A percentile compares a stretch with the other conserved stretches of the same genome.
These are phyloP conservation scores for Diphasiastrum complanatum DNA, from an alignment of 83 land plant species.

Conservation along the genomic window DNA sequence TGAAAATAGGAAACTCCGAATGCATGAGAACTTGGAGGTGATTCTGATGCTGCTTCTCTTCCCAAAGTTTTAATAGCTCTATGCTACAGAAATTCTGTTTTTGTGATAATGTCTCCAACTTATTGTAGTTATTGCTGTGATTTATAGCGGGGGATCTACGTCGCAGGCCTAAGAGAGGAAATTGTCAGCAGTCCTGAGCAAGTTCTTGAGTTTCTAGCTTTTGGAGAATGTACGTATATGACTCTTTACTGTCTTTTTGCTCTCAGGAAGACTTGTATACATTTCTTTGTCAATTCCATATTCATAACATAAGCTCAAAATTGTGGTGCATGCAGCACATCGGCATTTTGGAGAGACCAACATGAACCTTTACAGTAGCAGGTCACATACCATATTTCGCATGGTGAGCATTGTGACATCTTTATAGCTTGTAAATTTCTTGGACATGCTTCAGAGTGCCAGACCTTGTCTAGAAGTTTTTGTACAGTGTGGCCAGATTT, in stretches of 20 bases:
- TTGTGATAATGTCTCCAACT: constrained; percentile 19
- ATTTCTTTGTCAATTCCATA: background rate
- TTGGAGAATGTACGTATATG: constrained; percentile 72
- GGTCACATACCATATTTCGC: constrained; percentile 93
- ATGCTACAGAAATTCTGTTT: constrained; percentile 51
- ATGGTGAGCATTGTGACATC: constrained; percentile 49
- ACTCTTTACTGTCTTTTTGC: constrained; percentile 3
- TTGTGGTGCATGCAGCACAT: constrained; percentile 53
- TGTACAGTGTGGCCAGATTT: too few relatives aligned
- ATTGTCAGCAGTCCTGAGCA: constrained; percentile 92
- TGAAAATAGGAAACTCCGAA: constrained; percentile 83
- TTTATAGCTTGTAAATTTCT: background rate
- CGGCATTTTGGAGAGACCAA: constrained; percentile 96
- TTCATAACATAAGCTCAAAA: background rate
- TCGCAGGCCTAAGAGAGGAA: constrained; percentile 92
- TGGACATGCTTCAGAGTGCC: too few relatives aligned
- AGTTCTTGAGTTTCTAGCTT: constrained; percentile 73
- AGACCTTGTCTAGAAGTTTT: too few relatives aligned
- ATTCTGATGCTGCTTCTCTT: too few relatives aligned
- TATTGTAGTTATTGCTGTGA: background rate
- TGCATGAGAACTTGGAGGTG: constrained; percentile 96
- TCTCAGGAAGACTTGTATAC: background rate
- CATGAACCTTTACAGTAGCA: constrained; percentile 90
- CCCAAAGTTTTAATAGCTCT: too few relatives aligned
- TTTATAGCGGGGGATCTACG: constrained; percentile 72